These are phyloP conservation scores for Yamadazyma endophytica DNA, from an alignment of 805 yeast species.

Conservation along the genomic window DNA sequence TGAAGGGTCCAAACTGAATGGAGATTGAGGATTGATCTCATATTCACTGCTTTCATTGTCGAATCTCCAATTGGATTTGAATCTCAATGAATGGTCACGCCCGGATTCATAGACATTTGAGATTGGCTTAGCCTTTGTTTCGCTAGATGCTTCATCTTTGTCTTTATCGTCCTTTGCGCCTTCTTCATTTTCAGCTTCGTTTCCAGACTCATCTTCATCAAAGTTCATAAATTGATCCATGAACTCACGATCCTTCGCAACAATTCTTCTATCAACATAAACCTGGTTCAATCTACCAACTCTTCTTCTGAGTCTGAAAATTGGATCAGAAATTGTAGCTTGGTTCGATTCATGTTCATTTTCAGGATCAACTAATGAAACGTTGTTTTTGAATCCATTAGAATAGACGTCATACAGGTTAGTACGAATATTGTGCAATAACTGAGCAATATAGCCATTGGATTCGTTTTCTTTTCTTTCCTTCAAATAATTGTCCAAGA, in stretches of 20 bases:
- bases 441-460: conserved; percentile 34
- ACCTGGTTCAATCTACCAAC: conserved; percentile 65
- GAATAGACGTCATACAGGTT: conserved; percentile 37
- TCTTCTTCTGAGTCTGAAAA: conserved; percentile 68
- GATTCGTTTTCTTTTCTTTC: conserved; percentile 16
- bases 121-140: conserved; percentile 14
- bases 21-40: conserved; percentile 35
- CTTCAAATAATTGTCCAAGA: conserved; percentile 25
- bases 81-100: conserved; percentile 41
- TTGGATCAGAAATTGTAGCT: conserved; percentile 41
- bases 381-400: conserved; percentile 30
- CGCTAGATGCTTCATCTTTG: conserved; percentile 4
- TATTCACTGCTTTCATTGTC: conserved; percentile 52
- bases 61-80: conserved; percentile 63
- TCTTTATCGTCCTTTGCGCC: conserved; percentile 17
- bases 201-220: conserved; percentile 19
- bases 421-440: conserved; percentile 35
- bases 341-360: conserved; percentile 14
- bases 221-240: conserved; percentile 40
- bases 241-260: conserved; percentile 16
- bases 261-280: conserved; percentile 67
- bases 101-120: conserved; percentile 48
- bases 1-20: conserved; percentile 75
- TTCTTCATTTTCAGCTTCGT: conserved; percentile 16
- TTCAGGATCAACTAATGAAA: conserved; percentile 11